A percentile compares a stretch with the other conserved stretches of the same genome.
Evolutionary conservation across 176 grass and related monocot species (phyloP).

Genomic region (Typha latifolia): DNA sequence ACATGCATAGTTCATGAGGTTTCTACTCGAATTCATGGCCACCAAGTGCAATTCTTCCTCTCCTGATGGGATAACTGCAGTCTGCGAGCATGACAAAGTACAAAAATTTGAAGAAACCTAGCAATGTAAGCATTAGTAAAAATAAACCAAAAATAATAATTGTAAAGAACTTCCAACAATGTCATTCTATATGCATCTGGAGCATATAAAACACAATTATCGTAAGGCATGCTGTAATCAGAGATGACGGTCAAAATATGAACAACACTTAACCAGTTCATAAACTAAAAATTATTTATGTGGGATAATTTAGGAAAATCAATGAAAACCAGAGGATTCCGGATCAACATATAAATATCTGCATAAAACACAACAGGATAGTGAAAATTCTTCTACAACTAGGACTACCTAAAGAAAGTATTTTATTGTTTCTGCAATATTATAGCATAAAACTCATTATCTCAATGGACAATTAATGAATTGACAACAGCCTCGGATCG

Average conservation of each 20-base stretch:
- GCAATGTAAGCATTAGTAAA: background rate
- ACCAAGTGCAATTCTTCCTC: constrained; percentile 96
- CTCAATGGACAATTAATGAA: too few species aligned
- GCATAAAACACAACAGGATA: background rate
- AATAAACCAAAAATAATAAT: background rate
- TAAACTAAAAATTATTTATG: too few species aligned
- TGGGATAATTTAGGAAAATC: too few species aligned
- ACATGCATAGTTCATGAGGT: constrained; percentile 45
- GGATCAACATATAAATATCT: background rate
- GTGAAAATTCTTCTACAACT: background rate
- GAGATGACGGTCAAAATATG: too few species aligned
- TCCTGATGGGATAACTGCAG: constrained; percentile 68
- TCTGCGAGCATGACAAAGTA: constrained; percentile 43
- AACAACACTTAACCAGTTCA: too few species aligned
- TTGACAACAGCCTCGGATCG: too few species aligned
- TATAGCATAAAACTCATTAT: background rate
- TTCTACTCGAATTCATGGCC: constrained; percentile 72
- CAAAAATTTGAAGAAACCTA: constrained; percentile 6
- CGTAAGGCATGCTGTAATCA: too few species aligned
- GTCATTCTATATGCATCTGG: too few species aligned
- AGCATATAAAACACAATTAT: too few species aligned
- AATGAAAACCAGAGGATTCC: too few species aligned
- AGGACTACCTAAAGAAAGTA: background rate
- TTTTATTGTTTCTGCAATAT: background rate
- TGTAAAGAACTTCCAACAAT: background rate